A percentile compares a stretch with the other conserved stretches of the same genome.
phyloP scores from a whole-genome alignment of 495 filamentous ascomycete genomes.

The Xanthoparmelia taractica region DNA sequence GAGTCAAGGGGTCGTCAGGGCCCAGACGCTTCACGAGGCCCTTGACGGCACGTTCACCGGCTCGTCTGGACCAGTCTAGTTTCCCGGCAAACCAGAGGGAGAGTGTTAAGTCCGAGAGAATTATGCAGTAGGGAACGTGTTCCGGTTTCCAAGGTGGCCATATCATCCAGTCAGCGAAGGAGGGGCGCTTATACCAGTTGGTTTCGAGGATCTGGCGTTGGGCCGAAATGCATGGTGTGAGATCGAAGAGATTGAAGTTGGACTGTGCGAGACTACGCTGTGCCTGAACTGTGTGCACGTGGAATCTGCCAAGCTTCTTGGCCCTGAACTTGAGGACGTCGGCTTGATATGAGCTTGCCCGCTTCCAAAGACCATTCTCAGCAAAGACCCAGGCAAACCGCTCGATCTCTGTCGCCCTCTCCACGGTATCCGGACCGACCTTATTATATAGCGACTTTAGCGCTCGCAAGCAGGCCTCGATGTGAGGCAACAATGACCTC shows the following conservation, averaged over 20 bases:
- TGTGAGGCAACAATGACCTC: conserved; percentile 23
- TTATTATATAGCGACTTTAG: conserved; percentile 6
- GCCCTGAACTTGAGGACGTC: conserved; percentile 19
- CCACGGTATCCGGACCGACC: not conserved
- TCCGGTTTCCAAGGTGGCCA: conserved; percentile 20
- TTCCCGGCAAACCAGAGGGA: conserved; percentile 6
- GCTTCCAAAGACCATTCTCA: conserved; percentile 21
- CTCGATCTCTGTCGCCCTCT: conserved; percentile 13
- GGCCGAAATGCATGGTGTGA: conserved; percentile 12
- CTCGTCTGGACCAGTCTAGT: no score
- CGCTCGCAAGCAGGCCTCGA: conserved; percentile 23
- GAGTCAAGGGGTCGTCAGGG: conserved; percentile 20
- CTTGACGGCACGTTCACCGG: conserved; percentile 1
- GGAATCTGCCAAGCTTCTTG: conserved; percentile 19
- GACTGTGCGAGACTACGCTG: conserved; percentile 21
- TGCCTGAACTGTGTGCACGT: conserved; percentile 21
- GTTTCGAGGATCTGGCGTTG: conserved; percentile 12
- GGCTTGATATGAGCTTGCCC: conserved; percentile 13
- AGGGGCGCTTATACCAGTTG: conserved; percentile 14
- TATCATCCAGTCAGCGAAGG: conserved; percentile 7
- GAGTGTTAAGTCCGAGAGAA: conserved; percentile 17
- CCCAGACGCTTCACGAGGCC: conserved; percentile 21
- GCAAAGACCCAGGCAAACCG: conserved; percentile 17
- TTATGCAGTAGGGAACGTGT: conserved; percentile 14
- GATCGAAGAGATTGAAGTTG: conserved; percentile 22